phyloP scores from a whole-genome alignment of 1,139 yeast genomes.

The Taphrina populina region DNA sequence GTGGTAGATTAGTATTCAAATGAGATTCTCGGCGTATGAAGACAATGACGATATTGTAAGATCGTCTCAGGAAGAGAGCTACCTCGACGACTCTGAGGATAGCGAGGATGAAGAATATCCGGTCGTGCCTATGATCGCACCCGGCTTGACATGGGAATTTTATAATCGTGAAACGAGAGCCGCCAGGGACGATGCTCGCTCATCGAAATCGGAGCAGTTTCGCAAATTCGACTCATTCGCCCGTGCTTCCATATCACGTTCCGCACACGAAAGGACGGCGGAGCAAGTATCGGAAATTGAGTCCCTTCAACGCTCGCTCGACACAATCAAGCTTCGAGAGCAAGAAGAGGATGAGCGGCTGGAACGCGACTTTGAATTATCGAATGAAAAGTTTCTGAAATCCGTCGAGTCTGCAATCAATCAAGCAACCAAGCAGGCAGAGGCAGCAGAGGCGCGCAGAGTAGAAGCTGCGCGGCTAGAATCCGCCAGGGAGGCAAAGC shows the following conservation, averaged over 20 bases:
- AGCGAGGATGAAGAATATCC: conserved; percentile 33
- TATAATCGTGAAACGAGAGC: conserved; percentile 16
- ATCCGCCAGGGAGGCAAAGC: conserved; percentile 12
- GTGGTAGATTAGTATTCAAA: too few relatives aligned
- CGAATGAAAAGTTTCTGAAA: conserved; percentile 3
- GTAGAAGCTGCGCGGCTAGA: conserved; percentile 35
- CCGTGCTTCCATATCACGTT: neutral
- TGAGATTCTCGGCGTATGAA: too few relatives aligned
- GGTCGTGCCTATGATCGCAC: conserved; percentile 3
- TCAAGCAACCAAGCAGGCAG: conserved; percentile 17
- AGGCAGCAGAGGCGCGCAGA: neutral
- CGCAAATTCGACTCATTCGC: neutral
- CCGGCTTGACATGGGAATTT: neutral
- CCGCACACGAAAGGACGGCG: neutral
- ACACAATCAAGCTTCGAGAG: conserved; percentile 4
- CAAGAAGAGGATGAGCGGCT: conserved; percentile 13
- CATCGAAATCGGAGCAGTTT: conserved; percentile 13
- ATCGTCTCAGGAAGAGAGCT: conserved; percentile 16
- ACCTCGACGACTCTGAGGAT: conserved; percentile 27
- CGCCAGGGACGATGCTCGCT: conserved; percentile 16
- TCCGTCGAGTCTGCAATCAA: conserved; percentile 9
- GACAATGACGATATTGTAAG: too few relatives aligned
- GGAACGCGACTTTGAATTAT: neutral
- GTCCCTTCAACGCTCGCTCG: neutral
- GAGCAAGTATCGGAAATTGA: conserved; percentile 9